These are phyloP conservation scores for Pluteus cervinus DNA, from an alignment of 768 basidiomycete genomes.

Conservation along the genomic window DNA sequence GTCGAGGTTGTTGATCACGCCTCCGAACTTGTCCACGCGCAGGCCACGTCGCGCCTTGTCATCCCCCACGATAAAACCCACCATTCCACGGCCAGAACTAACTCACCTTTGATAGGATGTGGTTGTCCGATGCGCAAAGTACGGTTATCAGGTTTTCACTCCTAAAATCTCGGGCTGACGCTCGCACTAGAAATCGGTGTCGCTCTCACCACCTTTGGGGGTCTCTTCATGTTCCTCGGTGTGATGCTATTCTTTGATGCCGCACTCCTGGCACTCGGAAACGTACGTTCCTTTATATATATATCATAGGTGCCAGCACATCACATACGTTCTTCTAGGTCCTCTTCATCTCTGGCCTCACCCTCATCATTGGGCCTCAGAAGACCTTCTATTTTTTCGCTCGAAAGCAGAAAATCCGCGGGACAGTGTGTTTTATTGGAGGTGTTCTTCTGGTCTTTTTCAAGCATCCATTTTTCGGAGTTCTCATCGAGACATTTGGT, in stretches of 20 bases:
- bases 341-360: slow-evolving; percentile 90
- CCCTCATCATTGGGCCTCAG: slow-evolving; percentile 93
- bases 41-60: slow-evolving; percentile 3
- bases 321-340: slow-evolving; percentile 42
- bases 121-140: slow-evolving; percentile 67
- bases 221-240: slow-evolving; percentile 93
- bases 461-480: slow-evolving; percentile 93
- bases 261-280: slow-evolving; percentile 92
- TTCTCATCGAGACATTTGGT: slow-evolving; percentile 92
- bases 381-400: slow-evolving; percentile 99
- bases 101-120: slow-evolving; percentile 34
- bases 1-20: no score
- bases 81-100: slow-evolving; percentile 1
- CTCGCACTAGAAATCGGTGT: slow-evolving; percentile 80
- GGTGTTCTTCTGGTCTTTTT: slow-evolving; percentile 90
- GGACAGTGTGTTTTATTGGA: slow-evolving; percentile 81
- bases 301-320: neutral
- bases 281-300: slow-evolving; percentile 45
- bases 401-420: slow-evolving; percentile 89
- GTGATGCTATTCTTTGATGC: slow-evolving; percentile 97
- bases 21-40: no score
- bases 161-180: slow-evolving; percentile 3
- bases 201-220: slow-evolving; percentile 92
- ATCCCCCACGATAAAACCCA: slow-evolving; percentile 1
- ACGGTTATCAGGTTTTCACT: slow-evolving; percentile 12